A percentile compares a stretch with the other conserved stretches of the same genome.
phyloP scores from a whole-genome alignment of 225 moss, liverwort and hornwort species.

The Takakia lepidozioides region DNA sequence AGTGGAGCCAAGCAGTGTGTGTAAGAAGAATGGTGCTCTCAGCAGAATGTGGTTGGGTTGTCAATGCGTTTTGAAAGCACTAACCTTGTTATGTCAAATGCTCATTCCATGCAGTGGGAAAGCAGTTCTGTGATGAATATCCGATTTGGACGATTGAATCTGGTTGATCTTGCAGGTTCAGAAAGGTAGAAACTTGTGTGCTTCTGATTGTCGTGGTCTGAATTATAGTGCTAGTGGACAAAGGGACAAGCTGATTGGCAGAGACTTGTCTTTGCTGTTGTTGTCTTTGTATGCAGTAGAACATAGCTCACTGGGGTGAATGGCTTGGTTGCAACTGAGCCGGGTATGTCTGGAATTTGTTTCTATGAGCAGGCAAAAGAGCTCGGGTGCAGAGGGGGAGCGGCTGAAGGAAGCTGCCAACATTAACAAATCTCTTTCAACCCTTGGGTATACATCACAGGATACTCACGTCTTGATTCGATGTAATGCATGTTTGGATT shows the following conservation, averaged over 20 bases:
- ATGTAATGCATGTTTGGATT: too few relatives aligned
- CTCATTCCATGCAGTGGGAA: slow-evolving; percentile 30
- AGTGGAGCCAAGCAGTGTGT: too few relatives aligned
- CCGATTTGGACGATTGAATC: slow-evolving; percentile 44
- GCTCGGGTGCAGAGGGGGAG: slow-evolving; percentile 44
- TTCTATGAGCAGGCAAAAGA: slow-evolving; percentile 31
- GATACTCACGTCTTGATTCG: too few relatives aligned
- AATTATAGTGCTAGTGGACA: neutral
- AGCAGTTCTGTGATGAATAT: slow-evolving; percentile 28
- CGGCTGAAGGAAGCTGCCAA: slow-evolving; percentile 57
- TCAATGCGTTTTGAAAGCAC: neutral
- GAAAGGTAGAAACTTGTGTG: slow-evolving; percentile 20
- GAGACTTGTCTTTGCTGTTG: neutral
- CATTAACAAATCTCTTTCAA: slow-evolving; percentile 60
- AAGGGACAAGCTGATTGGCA: neutral
- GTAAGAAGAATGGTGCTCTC: too few relatives aligned
- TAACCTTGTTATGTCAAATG: too few relatives aligned
- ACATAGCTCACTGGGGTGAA: too few relatives aligned
- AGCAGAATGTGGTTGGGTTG: neutral
- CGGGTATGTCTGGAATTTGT: too few relatives aligned
- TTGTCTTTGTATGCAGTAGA: neutral
- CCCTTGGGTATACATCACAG: slow-evolving; percentile 51
- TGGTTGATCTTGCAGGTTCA: slow-evolving; percentile 58
- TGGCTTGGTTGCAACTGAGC: too few relatives aligned
- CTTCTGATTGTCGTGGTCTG: neutral